These are phyloP conservation scores for Mycocentrospora acerina DNA, from an alignment of 2,329 filamentous ascomycete genomes.

Conservation along the genomic window DNA sequence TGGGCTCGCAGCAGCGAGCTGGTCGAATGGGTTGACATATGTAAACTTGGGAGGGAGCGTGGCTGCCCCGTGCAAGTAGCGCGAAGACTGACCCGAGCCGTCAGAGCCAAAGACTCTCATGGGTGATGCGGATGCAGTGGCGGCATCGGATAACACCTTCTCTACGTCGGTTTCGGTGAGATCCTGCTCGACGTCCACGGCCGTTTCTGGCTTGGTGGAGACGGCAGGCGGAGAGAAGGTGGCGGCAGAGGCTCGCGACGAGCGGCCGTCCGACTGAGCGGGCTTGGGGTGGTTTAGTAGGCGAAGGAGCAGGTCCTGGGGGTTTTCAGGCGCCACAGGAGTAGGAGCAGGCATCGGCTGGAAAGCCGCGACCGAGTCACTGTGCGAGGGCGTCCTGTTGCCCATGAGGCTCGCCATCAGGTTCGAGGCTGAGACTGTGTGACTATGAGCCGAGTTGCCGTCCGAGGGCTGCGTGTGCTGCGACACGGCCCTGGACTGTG, in stretches of 20 bases:
- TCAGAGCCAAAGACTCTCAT: constrained; percentile 42
- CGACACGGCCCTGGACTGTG: constrained; percentile 39
- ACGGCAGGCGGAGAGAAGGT: constrained; percentile 31
- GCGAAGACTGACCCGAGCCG: constrained; percentile 43
- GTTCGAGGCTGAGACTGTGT: constrained; percentile 57
- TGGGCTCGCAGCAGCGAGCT: constrained; percentile 66
- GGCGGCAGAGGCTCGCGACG: constrained; percentile 26
- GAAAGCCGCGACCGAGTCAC: constrained; percentile 18
- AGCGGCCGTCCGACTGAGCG: constrained; percentile 32
- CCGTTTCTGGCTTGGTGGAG: constrained; percentile 44
- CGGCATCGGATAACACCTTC: constrained; percentile 48
- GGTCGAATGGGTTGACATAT: constrained; percentile 72
- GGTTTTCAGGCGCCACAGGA: constrained; percentile 56
- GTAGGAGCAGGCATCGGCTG: constrained; percentile 32
- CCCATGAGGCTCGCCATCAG: constrained; percentile 58
- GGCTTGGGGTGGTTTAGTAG: constrained; percentile 75
- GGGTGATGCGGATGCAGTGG: constrained; percentile 31
- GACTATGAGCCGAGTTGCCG: constrained; percentile 26
- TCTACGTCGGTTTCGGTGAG: constrained; percentile 48
- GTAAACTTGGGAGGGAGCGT: constrained; percentile 58
- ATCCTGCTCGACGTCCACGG: constrained; percentile 45
- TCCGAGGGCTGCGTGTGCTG: constrained; percentile 22
- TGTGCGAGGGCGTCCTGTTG: constrained; percentile 42
- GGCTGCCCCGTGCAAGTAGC: constrained; percentile 31
- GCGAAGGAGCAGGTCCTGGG: constrained; percentile 82